Percentiles rank a stretch among this genome's conserved stretches.
Conservation (phyloP, 768 basidiomycete genomes). For the Rhodotorula diobovata region DNA sequence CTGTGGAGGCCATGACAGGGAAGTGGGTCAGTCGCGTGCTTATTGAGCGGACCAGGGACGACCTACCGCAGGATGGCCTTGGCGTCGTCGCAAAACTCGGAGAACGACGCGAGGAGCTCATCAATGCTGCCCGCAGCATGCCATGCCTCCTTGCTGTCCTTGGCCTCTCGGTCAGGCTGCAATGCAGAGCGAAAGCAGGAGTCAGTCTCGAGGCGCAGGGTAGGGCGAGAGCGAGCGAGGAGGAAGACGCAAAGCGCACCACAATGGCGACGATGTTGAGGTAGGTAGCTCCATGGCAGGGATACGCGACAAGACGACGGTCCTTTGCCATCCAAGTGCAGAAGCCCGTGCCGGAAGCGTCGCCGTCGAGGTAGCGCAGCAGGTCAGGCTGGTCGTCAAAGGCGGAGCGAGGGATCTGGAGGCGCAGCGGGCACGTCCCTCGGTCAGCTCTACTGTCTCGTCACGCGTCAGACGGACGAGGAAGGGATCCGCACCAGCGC, state of each 20-base stretch:
- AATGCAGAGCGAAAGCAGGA: no score
- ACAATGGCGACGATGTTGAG: slow-evolving; percentile 25
- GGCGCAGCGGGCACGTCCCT: background rate
- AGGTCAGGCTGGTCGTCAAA: slow-evolving; percentile 6
- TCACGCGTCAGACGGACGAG: no score
- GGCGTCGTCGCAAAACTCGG: slow-evolving; percentile 28
- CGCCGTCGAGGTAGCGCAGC: slow-evolving; percentile 24
- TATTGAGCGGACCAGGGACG: no score
- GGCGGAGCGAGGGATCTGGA: slow-evolving; percentile 19
- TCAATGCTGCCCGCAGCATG: slow-evolving; percentile 15
- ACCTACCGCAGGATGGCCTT: slow-evolving; percentile 33
- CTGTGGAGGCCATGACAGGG: slow-evolving; percentile 17
- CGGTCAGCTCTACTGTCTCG: no score
- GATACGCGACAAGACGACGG: slow-evolving; percentile 12
- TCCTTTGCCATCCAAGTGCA: background rate
- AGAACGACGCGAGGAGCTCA: slow-evolving; percentile 35
- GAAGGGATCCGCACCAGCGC: slow-evolving; percentile 22
- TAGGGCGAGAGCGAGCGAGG: background rate
- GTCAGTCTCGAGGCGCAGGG: background rate
- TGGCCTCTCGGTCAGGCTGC: slow-evolving; percentile 30
- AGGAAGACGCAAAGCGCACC: background rate
- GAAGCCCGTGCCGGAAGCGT: slow-evolving; percentile 12
- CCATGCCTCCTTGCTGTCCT: slow-evolving; percentile 35
- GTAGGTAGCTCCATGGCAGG: background rate
- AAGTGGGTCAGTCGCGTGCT: no score